A percentile compares a stretch with the other conserved stretches of the same genome.
Conservation (phyloP, 495 filamentous ascomycete genomes). For the Aspergillus hancockii region DNA sequence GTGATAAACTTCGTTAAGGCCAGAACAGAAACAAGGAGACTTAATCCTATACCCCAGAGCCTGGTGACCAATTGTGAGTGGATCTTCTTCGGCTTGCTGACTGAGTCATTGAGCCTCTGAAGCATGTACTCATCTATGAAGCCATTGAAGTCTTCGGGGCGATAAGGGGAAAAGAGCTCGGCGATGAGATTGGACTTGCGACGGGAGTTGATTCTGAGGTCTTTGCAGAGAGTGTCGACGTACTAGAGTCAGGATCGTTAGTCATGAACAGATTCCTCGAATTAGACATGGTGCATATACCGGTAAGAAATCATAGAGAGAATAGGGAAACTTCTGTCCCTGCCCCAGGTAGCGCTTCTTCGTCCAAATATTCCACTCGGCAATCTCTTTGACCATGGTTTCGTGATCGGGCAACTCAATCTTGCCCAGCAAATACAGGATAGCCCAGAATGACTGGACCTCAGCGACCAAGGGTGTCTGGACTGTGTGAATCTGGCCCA, state of each 20-base stretch:
- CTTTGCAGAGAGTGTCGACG: neutral
- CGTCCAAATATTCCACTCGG: neutral
- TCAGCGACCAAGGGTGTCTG: conserved; percentile 54
- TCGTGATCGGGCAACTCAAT: conserved; percentile 19
- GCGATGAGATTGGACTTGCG: neutral
- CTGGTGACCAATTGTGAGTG: too few relatives aligned
- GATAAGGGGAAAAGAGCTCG: neutral
- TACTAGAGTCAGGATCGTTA: neutral
- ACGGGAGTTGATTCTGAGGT: neutral
- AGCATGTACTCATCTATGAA: too few relatives aligned
- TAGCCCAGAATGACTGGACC: conserved; percentile 62
- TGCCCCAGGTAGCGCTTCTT: neutral
- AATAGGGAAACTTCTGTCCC: neutral
- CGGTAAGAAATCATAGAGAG: neutral
- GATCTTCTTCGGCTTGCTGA: too few relatives aligned
- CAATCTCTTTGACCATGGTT: neutral
- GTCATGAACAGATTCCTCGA: neutral
- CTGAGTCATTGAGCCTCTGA: too few relatives aligned
- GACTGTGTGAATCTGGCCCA: conserved; percentile 55
- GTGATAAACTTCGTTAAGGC: too few relatives aligned
- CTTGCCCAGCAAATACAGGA: conserved; percentile 46
- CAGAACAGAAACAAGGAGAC: too few relatives aligned
- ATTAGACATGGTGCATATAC: neutral
- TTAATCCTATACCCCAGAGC: too few relatives aligned
- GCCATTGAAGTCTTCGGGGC: neutral